phyloP scores from a whole-genome alignment of 768 basidiomycete species.

The Tricholoma hemisulphureum region DNA sequence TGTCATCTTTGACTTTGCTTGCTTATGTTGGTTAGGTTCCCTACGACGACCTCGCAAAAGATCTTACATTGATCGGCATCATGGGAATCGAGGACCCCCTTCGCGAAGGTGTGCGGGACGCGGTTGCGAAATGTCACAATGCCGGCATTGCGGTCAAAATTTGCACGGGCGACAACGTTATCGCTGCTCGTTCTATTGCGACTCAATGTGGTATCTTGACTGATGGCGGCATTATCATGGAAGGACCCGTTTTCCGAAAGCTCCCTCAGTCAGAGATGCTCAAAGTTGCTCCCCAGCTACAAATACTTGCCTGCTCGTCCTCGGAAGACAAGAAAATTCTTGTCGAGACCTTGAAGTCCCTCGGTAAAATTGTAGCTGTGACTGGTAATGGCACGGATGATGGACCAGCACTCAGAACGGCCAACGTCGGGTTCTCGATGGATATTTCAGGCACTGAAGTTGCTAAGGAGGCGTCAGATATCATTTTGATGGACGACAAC shows the following conservation, averaged over 20 bases:
- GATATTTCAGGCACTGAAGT: constrained; percentile 96
- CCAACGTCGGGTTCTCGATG: constrained; percentile 97
- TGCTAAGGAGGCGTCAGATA: constrained; percentile 98
- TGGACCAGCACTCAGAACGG: constrained; percentile 92
- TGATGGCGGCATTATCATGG: constrained; percentile 94
- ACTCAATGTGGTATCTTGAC: constrained; percentile 95
- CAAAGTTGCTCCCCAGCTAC: constrained; percentile 86
- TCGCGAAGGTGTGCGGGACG: constrained; percentile 83
- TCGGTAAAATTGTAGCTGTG: constrained; percentile 91
- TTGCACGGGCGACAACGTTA: constrained; percentile 97
- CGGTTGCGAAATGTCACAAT: constrained; percentile 80
- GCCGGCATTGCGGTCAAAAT: constrained; percentile 96
- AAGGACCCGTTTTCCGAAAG: constrained; percentile 89
- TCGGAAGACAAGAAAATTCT: constrained; percentile 96
- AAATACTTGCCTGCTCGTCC: constrained; percentile 95
- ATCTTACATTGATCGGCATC: constrained; percentile 85
- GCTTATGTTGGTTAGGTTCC: constrained; percentile 52
- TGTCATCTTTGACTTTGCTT: constrained; percentile 11
- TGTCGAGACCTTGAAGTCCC: constrained; percentile 80
- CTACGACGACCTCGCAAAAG: constrained; percentile 64
- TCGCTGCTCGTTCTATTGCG: constrained; percentile 95
- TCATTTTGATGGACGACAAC: constrained; percentile 97
- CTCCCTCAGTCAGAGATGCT: constrained; percentile 68
- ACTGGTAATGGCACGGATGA: constrained; percentile 99
- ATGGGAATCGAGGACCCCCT: constrained; percentile 97